These are phyloP conservation scores for Xylaria polymorpha DNA, from an alignment of 2,329 filamentous ascomycete species.

Conservation along the genomic window DNA sequence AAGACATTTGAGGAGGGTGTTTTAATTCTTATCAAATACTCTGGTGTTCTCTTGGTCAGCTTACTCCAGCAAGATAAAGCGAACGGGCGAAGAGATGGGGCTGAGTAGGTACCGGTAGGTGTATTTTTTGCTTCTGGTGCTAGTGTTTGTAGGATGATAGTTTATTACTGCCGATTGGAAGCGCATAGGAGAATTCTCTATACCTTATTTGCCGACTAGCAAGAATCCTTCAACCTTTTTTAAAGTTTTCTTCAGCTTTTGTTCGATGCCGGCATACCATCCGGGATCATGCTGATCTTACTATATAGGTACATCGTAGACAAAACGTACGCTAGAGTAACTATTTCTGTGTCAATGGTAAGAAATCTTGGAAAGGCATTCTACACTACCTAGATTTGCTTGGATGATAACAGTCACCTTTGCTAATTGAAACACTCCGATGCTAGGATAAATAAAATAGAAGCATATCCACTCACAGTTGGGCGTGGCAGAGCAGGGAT, in stretches of 20 bases:
- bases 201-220: not conserved
- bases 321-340: not conserved
- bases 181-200: slow-evolving; percentile 15
- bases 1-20: slow-evolving; percentile 10
- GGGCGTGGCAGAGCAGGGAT: slow-evolving; percentile 39
- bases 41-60: slow-evolving; percentile 32
- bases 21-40: slow-evolving; percentile 36
- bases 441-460: slow-evolving; percentile 26
- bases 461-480: slow-evolving; percentile 14
- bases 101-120: slow-evolving; percentile 1
- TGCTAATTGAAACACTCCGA: slow-evolving; percentile 20
- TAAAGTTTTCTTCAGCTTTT: slow-evolving; percentile 12
- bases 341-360: not conserved
- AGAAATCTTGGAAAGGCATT: not conserved
- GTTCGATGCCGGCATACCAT: not conserved
- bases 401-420: slow-evolving; percentile 11
- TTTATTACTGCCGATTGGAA: slow-evolving; percentile 9
- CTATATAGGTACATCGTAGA: not conserved
- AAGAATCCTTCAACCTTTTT: slow-evolving; percentile 20
- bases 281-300: slow-evolving; percentile 14
- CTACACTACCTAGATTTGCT: slow-evolving; percentile 8
- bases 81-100: slow-evolving; percentile 17
- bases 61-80: slow-evolving; percentile 35
- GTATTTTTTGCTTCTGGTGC: not conserved
- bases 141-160: slow-evolving; percentile 8